A percentile compares a stretch with the other conserved stretches of the same genome.
These are phyloP conservation scores for Cryptococcus floricola DNA, from an alignment of 1,284 basidiomycete genomes.

Conservation along the genomic window DNA sequence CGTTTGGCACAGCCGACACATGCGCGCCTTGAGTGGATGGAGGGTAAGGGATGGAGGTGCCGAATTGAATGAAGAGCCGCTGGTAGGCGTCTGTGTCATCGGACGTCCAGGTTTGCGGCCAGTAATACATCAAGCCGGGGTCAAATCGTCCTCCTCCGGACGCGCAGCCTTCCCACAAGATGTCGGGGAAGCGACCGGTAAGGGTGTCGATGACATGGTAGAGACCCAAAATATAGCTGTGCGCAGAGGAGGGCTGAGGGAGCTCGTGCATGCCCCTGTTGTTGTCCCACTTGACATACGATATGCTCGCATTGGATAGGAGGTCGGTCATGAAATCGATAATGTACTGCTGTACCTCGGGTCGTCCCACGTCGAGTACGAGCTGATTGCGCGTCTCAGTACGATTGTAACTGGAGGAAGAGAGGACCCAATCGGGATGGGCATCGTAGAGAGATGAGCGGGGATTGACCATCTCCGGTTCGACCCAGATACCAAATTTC, in stretches of 20 bases:
- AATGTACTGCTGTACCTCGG: conserved; percentile 33
- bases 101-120: conserved; percentile 31
- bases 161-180: conserved; percentile 38
- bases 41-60: conserved; percentile 30
- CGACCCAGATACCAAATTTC: conserved; percentile 38
- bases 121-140: conserved; percentile 32
- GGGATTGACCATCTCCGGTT: conserved; percentile 42
- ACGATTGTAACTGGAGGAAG: conserved; percentile 19
- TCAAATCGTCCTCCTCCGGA: conserved; percentile 38
- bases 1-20: conserved; percentile 20
- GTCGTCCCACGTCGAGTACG: no score
- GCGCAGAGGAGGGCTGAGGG: conserved; percentile 19
- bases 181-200: conserved; percentile 26
- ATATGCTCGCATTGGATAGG: conserved; percentile 21
- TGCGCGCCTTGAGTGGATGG: conserved; percentile 29
- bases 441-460: conserved; percentile 27
- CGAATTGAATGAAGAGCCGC: conserved; percentile 34
- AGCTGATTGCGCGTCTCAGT: conserved; percentile 8
- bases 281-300: conserved; percentile 40
- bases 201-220: conserved; percentile 31
- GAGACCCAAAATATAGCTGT: conserved; percentile 34
- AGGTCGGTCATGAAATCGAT: conserved; percentile 20
- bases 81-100: conserved; percentile 39
- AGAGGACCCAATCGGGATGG: conserved; percentile 26
- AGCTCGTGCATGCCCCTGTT: conserved; percentile 39